Evolutionary conservation across 2,329 filamentous ascomycete species (phyloP), one percentile per base, ranked within the genome.

Genomic region (Thyridium curvatum): DNA sequence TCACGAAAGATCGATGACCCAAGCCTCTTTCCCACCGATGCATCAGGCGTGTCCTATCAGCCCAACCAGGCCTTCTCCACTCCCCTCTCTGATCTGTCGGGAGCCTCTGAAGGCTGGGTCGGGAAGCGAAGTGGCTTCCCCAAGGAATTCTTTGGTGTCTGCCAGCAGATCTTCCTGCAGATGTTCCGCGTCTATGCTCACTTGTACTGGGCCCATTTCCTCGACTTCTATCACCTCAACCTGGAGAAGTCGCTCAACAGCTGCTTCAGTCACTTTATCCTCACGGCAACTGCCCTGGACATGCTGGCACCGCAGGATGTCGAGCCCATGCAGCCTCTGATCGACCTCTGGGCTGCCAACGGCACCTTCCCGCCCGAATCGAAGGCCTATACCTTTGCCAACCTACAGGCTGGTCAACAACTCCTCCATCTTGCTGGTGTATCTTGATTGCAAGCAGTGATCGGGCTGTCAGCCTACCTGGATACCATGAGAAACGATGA

Each of bases 171-270:
- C 54, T 91, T 96, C 69, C 85, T 90, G 53, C 93, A 96, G 66
- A 97, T 98, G 84, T 97, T 98, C 73, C 86, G 93, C 43, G 91
- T 96, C 51, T 98, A 98, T 58, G 84, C 93, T 35, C 93, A 98
- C 64, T 80, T 98, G 44, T 98, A 98, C 71, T 96, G 94, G 77
- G 87, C 90, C 41, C 93, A 98, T 64, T 98, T 87, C 63, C 69
- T 82, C 44, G 84, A 88, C 49, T 88, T 89, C 63, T 91, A 88
- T 65, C 83, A 90, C 60, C 73, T 91, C 48, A 88, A 86, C 65
- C 68, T 85, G 9, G 82, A 85, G 60, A 85, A 89, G 59, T 83
- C 87, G 52, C 73, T 91, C 45, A 93, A 93, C 70, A 89, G 84
- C 60, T 89, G 85, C 63, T 93, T 93, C 61, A 86, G 84, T 34